Evolutionary conservation across 371 early-diverging fungal genomes (phyloP).

Genomic region (Entomophthora muscae): DNA sequence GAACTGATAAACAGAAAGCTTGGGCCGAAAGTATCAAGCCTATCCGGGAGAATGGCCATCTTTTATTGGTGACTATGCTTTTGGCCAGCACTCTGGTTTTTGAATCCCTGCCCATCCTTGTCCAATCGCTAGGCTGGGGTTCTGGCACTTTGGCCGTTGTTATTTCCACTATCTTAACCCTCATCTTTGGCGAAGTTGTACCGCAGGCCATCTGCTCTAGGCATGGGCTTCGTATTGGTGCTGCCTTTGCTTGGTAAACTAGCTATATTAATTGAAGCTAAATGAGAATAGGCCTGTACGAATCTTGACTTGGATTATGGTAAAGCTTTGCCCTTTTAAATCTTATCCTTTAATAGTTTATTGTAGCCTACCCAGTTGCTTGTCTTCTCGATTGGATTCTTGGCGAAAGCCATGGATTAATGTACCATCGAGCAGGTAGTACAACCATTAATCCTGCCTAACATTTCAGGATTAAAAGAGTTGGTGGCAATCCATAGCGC

Average conservation of each 20-base stretch:
- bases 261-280: neutral
- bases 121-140: slow-evolving; percentile 54
- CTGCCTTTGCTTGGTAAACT: slow-evolving; percentile 5
- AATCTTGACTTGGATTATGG: slow-evolving; percentile 14
- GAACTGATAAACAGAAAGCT: slow-evolving; percentile 31
- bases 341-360: slow-evolving; percentile 16
- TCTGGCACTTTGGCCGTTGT: slow-evolving; percentile 68
- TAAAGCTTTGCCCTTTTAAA: slow-evolving; percentile 43
- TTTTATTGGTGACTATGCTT: slow-evolving; percentile 74
- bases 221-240: slow-evolving; percentile 10
- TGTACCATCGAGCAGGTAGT: slow-evolving; percentile 36
- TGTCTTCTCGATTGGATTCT: slow-evolving; percentile 50
- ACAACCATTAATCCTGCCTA: no score
- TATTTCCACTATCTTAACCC: slow-evolving; percentile 69
- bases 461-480: neutral
- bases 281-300: slow-evolving; percentile 11
- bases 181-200: slow-evolving; percentile 81
- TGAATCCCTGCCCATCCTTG: slow-evolving; percentile 83
- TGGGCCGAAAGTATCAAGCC: slow-evolving; percentile 48
- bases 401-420: slow-evolving; percentile 61
- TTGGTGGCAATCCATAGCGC: slow-evolving; percentile 62
- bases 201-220: slow-evolving; percentile 36
- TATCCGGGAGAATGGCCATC: slow-evolving; percentile 51
- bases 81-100: slow-evolving; percentile 82
- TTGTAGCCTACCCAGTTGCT: slow-evolving; percentile 63